Base-by-base conservation (phyloP, 371 early-diverging fungal species). In the Umbelopsis sp. region DNA sequence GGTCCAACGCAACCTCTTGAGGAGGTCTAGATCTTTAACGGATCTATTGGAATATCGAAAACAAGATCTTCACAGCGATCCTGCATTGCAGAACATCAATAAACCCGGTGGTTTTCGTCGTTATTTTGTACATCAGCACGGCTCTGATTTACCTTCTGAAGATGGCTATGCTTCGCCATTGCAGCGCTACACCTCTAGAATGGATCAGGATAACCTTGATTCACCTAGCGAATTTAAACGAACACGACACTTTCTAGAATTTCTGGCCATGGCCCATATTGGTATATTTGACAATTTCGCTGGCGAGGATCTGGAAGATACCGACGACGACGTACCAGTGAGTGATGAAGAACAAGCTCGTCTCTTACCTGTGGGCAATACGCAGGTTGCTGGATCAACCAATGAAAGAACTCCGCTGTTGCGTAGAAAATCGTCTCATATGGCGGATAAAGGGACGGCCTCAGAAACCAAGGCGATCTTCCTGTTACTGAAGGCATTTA, bases 41-140 rank as follows among this genome's bases (percentile, higher is more conserved):
- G 74, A 75, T 50, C 11, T 72, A 53, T 29, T 41, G 63, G 44
- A 65, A 44, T 67, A 71, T 25, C 70, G 66, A 12, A 73, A 72
- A 12, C 69, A 70, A 63, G 32, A 73, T 6, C 44, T 74, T 20
- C 73, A 74, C 22, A 71, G 71, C 35, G 74, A 71, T 44, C 73
- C 68, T 8, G 79, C 69, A 35, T 77, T 74, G 62, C 74, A 77
- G 20, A 75, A 84, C 25, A 75, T 87, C n/a, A 79, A 80, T 64
- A 78, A 84, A n/a, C 92, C 93, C 2, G 93, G 93, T 29, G 88
- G 87, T 0, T 89, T 93, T 74, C 87, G 92, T 37, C 84, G 93
- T 2, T 86, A 86, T 46, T 90, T 86, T 72, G 67, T 91, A 12
- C 80, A 83, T 12, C 83, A 84, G 20, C 85, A 89, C 16, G 62